Conservation (phyloP, 208 protist species). For the Acanthamoeba lugdunensis region DNA sequence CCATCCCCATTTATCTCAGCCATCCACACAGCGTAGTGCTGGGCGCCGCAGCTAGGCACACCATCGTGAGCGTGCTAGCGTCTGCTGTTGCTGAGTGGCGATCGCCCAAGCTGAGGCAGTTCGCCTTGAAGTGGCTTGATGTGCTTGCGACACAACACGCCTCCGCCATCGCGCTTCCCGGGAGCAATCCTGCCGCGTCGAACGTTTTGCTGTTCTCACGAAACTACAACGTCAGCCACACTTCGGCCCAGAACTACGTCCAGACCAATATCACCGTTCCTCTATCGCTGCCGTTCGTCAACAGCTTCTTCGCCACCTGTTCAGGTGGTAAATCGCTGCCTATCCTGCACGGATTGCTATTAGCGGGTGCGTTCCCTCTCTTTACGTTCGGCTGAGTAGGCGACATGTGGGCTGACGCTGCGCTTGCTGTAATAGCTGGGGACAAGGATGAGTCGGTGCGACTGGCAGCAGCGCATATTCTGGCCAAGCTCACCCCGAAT, state of each 20-base stretch:
- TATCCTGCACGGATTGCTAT: not conserved
- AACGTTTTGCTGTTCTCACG: slow-evolving; percentile 3
- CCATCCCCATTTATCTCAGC: not conserved
- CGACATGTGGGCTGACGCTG: not conserved
- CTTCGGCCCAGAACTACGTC: not conserved
- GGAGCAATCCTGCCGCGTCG: not conserved
- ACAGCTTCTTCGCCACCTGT: not conserved
- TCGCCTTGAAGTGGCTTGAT: not conserved
- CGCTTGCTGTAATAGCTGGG: not conserved
- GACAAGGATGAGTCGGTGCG: not conserved
- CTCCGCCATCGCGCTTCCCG: not conserved
- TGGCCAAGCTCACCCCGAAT: not conserved
- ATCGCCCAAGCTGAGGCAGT: not conserved
- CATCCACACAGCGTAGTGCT: not conserved
- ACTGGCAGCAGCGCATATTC: not conserved
- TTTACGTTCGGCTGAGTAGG: not conserved
- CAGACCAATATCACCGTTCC: not conserved
- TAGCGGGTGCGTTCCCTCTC: not conserved
- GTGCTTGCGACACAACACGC: not conserved
- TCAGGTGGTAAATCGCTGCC: not conserved
- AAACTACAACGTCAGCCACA: not conserved
- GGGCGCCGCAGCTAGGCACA: not conserved
- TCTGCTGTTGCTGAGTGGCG: not conserved
- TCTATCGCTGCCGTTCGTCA: not conserved
- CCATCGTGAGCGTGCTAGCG: not conserved